Evolutionary conservation across 495 filamentous ascomycete genomes (phyloP).

Genomic region (Xylaria intraflava): DNA sequence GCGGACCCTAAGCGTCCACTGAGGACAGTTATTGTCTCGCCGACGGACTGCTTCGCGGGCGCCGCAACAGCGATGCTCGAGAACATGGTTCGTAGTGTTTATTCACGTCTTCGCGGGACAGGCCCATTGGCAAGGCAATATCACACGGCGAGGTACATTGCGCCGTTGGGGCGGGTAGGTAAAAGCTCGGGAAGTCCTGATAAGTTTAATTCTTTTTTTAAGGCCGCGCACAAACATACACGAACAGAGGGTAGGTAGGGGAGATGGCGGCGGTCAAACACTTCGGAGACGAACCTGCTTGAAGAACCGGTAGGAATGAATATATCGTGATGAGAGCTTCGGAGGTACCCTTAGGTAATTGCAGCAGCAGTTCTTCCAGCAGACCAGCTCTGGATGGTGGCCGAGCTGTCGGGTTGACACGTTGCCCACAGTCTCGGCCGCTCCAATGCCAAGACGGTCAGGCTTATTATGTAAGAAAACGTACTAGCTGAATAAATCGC

Average conservation of each 20-base stretch:
- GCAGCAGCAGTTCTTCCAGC: no score
- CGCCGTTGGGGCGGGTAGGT: conserved; percentile 7
- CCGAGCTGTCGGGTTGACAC: no score
- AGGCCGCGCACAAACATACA: no score
- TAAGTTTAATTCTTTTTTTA: background rate
- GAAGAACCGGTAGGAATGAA: no score
- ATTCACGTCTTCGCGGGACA: conserved; percentile 19
- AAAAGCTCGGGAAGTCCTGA: background rate
- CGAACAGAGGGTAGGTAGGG: background rate
- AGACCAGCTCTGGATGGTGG: no score
- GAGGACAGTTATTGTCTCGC: conserved; percentile 83
- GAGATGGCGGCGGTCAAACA: background rate
- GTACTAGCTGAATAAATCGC: no score
- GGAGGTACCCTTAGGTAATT: no score
- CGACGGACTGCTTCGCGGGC: conserved; percentile 92
- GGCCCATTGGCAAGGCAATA: conserved; percentile 26
- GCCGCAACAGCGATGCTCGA: conserved; percentile 76
- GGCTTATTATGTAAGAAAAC: no score
- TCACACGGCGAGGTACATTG: conserved; percentile 23
- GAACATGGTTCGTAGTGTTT: conserved; percentile 56
- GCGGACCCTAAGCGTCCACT: conserved; percentile 79
- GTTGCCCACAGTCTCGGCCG: no score
- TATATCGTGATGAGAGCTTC: no score
- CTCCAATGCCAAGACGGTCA: no score
- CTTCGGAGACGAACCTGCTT: no score